Base-by-base conservation (phyloP, 2,329 filamentous ascomycete species). In the Harringtonia lauricola region DNA sequence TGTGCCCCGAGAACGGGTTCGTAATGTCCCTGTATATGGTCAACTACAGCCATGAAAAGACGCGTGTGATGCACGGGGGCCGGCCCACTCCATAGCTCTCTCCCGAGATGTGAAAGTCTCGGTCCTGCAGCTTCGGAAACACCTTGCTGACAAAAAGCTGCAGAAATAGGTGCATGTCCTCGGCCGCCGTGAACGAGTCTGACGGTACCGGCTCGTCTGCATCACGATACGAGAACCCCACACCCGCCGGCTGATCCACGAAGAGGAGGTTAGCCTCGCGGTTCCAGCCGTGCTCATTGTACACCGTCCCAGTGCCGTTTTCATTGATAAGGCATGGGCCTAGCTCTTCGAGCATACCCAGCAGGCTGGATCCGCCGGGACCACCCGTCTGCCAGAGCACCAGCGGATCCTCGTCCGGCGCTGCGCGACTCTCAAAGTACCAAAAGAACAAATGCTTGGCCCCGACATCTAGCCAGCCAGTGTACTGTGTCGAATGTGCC, bases 181-280 rank as follows among this genome's bases (percentile, higher is more conserved):
- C 47, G 76, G 68, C 0, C 68, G 64, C 43, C 67, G 66, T 13
- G 69, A 72, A 74, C 9, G 57, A 67, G 9, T 58, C 59, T 42
- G 67, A 59, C 0, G 69, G 68, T 10, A 74, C 53, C 26, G 60
- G 36, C 41, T 41, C 35, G 44, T 39, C 47, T 22, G 39, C 39
- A 30, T 51, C 46, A 12, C 50, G 2, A 54, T 76, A 76, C 2
- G 68, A 73, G 56, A 75, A 74, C 2, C 74, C 75, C 24, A 71
- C 68, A 29, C 72, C 72, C n/a, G 74, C 62, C 10, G 76, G 76
- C 57, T 81, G 75, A 43, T 73, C 74, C 41, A 81, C 62, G 58
- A 79, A 81, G 10, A 81, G 60, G 54, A 81, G 61, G 53, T 81
- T 81, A 54, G 66, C 56, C 47, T 69, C 68, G 47, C 76, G 70